Percentiles rank a stretch among this genome's conserved stretches.
These are phyloP conservation scores for Paraphaeosphaeria minitans DNA, from an alignment of 2,329 filamentous ascomycete genomes.

Conservation along the genomic window DNA sequence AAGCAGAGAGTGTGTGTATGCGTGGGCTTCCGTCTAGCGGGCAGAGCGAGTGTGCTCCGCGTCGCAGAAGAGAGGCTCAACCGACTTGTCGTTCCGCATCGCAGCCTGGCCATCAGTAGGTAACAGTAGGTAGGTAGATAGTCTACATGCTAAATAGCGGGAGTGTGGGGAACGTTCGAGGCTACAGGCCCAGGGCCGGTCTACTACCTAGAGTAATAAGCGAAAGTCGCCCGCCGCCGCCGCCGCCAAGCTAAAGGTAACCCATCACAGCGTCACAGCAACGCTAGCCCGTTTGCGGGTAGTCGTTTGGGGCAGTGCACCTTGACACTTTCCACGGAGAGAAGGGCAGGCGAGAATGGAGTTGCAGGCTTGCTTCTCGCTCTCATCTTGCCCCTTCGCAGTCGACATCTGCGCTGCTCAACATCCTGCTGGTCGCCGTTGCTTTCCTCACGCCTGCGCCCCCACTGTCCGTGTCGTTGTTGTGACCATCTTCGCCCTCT, in stretches of 20 bases:
- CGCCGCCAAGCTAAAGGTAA: conserved; percentile 10
- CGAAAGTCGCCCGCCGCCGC: neutral
- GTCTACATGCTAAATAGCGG: too few species aligned
- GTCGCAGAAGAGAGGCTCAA: conserved; percentile 3
- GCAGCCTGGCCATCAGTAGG: neutral
- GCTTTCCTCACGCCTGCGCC: neutral
- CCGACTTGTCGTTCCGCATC: neutral
- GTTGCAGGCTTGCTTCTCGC: neutral
- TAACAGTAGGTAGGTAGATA: too few species aligned
- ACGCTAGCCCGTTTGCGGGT: neutral
- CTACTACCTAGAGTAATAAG: neutral
- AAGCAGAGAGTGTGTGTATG: too few species aligned
- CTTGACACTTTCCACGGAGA: neutral
- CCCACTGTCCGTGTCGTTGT: neutral
- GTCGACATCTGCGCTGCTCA: neutral
- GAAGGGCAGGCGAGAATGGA: neutral
- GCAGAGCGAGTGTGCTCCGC: neutral
- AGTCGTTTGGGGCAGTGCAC: conserved; percentile 7
- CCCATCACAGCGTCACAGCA: conserved; percentile 3
- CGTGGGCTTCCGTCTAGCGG: neutral
- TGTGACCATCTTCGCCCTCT: neutral
- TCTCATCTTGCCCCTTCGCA: neutral
- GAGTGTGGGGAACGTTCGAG: conserved; percentile 11
- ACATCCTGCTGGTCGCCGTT: neutral
- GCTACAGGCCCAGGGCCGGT: neutral